Conservation (phyloP, 106 monocot genomes). For the Acorus calamus region DNA sequence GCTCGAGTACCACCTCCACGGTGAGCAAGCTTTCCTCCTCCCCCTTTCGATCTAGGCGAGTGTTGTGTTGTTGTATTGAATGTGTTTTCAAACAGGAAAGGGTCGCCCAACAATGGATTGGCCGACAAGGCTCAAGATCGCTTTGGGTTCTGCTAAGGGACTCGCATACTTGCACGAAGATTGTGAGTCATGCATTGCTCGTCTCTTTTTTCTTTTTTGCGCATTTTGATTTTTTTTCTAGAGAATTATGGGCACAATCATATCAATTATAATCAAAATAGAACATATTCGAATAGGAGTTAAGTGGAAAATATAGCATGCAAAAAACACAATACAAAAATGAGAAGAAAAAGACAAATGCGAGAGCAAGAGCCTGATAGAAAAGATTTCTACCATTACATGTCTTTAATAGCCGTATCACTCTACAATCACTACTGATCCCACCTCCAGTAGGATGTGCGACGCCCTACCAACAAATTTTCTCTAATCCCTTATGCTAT, state of each 20-base stretch:
- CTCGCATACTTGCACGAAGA: conserved; percentile 94
- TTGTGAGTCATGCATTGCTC: conserved; percentile 34
- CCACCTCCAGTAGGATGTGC: too few relatives aligned
- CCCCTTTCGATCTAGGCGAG: neutral
- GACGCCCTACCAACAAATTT: too few relatives aligned
- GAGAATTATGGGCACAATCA: too few relatives aligned
- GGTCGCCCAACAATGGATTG: conserved; percentile 57
- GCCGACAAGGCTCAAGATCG: conserved; percentile 69
- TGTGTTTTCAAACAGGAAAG: conserved; percentile 28
- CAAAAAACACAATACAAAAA: too few relatives aligned
- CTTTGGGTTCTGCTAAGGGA: conserved; percentile 82
- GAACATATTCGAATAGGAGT: too few relatives aligned
- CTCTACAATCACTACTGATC: too few relatives aligned
- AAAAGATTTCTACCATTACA: too few relatives aligned
- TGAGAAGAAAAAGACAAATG: too few relatives aligned
- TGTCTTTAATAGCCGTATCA: too few relatives aligned
- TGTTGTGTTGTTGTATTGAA: neutral
- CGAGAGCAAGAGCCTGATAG: too few relatives aligned
- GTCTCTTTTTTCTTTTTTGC: neutral
- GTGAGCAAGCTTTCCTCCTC: conserved; percentile 11
- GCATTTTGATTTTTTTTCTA: neutral
- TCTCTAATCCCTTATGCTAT: neutral
- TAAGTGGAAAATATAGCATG: too few relatives aligned
- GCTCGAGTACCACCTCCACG: conserved; percentile 76
- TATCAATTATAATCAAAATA: too few relatives aligned